Percentiles rank a stretch among this genome's conserved stretches.
phyloP scores from a whole-genome alignment of 768 basidiomycete species.

The Pulveroboletus sp. region DNA sequence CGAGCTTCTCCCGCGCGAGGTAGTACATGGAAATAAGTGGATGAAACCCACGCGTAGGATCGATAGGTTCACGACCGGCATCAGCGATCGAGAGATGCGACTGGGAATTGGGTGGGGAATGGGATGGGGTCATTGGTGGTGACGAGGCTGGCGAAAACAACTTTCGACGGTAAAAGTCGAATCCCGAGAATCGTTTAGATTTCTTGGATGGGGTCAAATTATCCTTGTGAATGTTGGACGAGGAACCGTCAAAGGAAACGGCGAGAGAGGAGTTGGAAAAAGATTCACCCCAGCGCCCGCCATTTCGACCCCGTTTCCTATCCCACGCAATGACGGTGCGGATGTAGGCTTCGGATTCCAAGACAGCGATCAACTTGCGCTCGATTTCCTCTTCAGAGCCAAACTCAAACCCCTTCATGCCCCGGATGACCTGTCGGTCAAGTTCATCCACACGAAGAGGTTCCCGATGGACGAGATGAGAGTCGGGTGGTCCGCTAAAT shows the following conservation, averaged over 20 bases:
- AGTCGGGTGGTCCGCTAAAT: slow-evolving; percentile 71
- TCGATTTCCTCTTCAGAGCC: slow-evolving; percentile 86
- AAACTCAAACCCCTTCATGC: slow-evolving; percentile 97
- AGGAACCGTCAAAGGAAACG: slow-evolving; percentile 52
- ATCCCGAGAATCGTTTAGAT: slow-evolving; percentile 85
- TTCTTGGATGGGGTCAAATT: slow-evolving; percentile 49
- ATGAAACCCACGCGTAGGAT: slow-evolving; percentile 92
- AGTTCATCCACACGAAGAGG: slow-evolving; percentile 87
- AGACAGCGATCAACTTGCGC: slow-evolving; percentile 60
- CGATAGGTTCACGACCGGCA: slow-evolving; percentile 48
- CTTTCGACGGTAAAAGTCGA: slow-evolving; percentile 92
- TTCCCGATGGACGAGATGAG: slow-evolving; percentile 84
- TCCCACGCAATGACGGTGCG: slow-evolving; percentile 78
- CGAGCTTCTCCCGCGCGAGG: slow-evolving; percentile 91
- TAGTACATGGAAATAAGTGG: slow-evolving; percentile 96
- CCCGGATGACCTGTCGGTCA: slow-evolving; percentile 77
- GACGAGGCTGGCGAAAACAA: slow-evolving; percentile 59
- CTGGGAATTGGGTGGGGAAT: slow-evolving; percentile 59
- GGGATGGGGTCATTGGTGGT: slow-evolving; percentile 48
- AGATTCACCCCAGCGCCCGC: slow-evolving; percentile 46
- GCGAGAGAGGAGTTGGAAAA: slow-evolving; percentile 68
- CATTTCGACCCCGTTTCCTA: slow-evolving; percentile 50
- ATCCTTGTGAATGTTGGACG: slow-evolving; percentile 40
- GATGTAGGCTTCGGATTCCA: slow-evolving; percentile 74
- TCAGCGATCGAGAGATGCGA: slow-evolving; percentile 50